Evolutionary conservation across 805 yeast genomes (phyloP), one percentile per base, ranked within the genome.

Genomic region (Yarrowia porcina): DNA sequence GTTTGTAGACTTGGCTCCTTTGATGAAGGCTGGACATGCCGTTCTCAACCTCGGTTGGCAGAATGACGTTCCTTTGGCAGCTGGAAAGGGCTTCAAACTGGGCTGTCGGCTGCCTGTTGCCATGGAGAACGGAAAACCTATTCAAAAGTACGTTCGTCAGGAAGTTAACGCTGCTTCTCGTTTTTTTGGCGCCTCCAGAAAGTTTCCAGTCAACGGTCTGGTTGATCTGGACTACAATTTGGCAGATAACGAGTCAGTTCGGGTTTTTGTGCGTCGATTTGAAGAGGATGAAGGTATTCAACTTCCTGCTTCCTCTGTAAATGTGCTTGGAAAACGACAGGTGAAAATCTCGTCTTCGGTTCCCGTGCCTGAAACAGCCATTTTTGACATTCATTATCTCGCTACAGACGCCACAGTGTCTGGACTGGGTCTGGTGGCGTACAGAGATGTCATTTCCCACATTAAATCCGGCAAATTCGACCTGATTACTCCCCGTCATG

Each of bases 31-130:
- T 6, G 49, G 49, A 3, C 61, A 56, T 56, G 49, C 49, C 0
- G 49, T 56, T 18, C 20, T 56, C 13, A 56, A 56, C 39, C 38
- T 39, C 38, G 61, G 61, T 4, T 56, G 61, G 61, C 61, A 56
- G 30, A 56, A 56, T 30, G 49, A 56, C 11, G 23, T 56, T 2
- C 49, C 36, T n/a, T 12, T 52, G 59, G 44, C 44, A n/a, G 21
- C 42, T 8, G 49, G 38, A 6, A 41, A 56, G 28, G 61, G 61
- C 10, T 56, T 56, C 49, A 56, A 56, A 11, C 7, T 56, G 28
- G 61, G 61, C 3, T 13, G 21, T 8, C 13, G 27, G 28, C 20
- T 56, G 9, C 61, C 61, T 2, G 21, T 39, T 10, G 61, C 49
- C 0, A 20, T 18, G 6, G 17, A 56, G 20, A 27, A 56, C 20